These are phyloP conservation scores for Barnettozyma botsteinii DNA, from an alignment of 805 yeast species.

Conservation along the genomic window DNA sequence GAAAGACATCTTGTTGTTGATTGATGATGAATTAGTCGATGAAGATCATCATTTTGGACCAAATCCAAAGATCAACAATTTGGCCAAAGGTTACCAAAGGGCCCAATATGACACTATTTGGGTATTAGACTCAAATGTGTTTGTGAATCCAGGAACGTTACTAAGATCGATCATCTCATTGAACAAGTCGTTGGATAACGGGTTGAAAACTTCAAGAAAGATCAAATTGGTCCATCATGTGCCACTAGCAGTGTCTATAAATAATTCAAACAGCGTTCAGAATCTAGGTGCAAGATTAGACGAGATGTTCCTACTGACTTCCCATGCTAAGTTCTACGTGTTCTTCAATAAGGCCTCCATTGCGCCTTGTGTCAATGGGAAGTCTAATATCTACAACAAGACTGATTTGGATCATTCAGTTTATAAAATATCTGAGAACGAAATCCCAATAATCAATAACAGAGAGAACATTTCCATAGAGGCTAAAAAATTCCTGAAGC, in stretches of 20 bases:
- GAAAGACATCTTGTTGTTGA: constrained; percentile 51
- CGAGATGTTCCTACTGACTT: constrained; percentile 77
- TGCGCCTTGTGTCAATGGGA: constrained; percentile 91
- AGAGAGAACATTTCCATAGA: constrained; percentile 31
- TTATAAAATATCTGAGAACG: constrained; percentile 30
- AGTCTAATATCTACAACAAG: constrained; percentile 70
- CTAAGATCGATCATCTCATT: constrained; percentile 54
- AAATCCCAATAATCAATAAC: constrained; percentile 26
- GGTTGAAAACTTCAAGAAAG: constrained; percentile 32
- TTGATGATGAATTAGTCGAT: constrained; percentile 38
- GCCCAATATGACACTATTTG: constrained; percentile 74
- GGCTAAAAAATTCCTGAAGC: constrained; percentile 27
- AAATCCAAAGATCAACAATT: constrained; percentile 83
- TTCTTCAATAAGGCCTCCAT: constrained; percentile 66
- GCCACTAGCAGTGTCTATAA: constrained; percentile 54
- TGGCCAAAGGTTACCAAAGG: constrained; percentile 67
- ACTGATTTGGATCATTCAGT: constrained; percentile 61
- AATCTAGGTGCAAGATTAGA: constrained; percentile 63
- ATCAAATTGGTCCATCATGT: constrained; percentile 76
- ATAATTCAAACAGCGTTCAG: constrained; percentile 8
- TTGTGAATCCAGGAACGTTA: constrained; percentile 63
- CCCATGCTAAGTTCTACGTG: constrained; percentile 81
- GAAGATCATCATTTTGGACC: constrained; percentile 56
- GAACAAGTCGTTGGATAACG: constrained; percentile 47
- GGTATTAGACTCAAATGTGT: constrained; percentile 83